Base-by-base conservation (phyloP, 2,329 filamentous ascomycete species). In the Colletotrichum horii region DNA sequence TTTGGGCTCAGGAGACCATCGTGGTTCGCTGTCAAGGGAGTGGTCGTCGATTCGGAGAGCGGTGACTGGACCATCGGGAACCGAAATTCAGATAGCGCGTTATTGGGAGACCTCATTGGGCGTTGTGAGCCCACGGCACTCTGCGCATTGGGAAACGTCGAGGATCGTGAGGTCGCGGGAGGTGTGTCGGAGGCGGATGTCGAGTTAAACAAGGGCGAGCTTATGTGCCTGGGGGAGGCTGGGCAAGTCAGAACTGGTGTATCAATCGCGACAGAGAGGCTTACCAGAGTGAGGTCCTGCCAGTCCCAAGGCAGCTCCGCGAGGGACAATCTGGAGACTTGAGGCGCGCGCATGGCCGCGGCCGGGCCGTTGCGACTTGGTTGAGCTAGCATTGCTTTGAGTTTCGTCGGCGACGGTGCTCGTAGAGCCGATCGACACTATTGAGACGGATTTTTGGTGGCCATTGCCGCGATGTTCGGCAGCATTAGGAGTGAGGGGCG, bases 381-480 rank as follows among this genome's bases (percentile, higher is more conserved):
- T 76, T 3, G 85, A 81, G 16, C 83, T 79, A 32, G 89, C 87
- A 77, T 86, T 87, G 71, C 83, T 83, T 65, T 86, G 84, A 24
- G 80, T 78, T 58, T 87, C 84, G 26, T 90, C 89, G 55, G 88
- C 84, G 24, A 86, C 84, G 34, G 85, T 87, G 48, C 86, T 85
- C 78, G 87, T 80, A 24, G 91, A 91, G 14, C 93, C 93, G 79
- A 96, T 91, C 12, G 95, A 96, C 61, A 96, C 92, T 77, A 97
- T 96, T 22, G 95, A 97, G 34, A 97, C 89, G 4, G 95, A 96
- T 79, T 94, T 89, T 82, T 93, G 92, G 80, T 96, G 94, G 69
- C 88, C 87, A 80, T 93, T 91, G n/a, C 89, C 87, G 26, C 82
- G 78, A 24, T 77, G 52, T 43, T 78, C 81, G 79, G 71, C 81